These are phyloP conservation scores for Echria macrotheca DNA, from an alignment of 495 filamentous ascomycete species.

Conservation along the genomic window DNA sequence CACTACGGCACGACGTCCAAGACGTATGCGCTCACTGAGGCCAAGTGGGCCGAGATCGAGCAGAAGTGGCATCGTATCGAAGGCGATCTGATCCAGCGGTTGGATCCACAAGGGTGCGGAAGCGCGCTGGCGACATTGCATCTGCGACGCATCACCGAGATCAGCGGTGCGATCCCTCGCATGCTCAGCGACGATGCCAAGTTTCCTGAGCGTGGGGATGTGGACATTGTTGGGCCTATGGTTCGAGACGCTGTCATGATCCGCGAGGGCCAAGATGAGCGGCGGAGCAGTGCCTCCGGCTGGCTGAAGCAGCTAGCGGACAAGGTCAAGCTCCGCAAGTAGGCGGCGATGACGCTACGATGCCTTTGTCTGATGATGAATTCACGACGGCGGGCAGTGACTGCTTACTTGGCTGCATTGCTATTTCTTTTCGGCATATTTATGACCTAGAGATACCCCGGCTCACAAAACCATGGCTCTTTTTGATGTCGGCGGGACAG, in stretches of 20 bases:
- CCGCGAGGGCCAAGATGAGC: slow-evolving; percentile 33
- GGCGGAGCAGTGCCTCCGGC: slow-evolving; percentile 32
- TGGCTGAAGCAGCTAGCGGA: slow-evolving; percentile 41
- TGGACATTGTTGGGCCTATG: slow-evolving; percentile 93
- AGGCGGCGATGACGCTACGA: neutral
- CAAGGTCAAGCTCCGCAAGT: slow-evolving; percentile 38
- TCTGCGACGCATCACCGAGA: slow-evolving; percentile 29
- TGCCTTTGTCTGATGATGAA: neutral
- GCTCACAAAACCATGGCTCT: slow-evolving; percentile 8
- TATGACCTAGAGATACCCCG: slow-evolving; percentile 8
- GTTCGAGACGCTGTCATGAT: slow-evolving; percentile 52
- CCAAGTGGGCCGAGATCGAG: slow-evolving; percentile 80
- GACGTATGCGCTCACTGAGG: slow-evolving; percentile 72
- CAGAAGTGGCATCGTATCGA: slow-evolving; percentile 61
- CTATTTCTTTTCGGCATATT: neutral
- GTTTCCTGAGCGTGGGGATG: slow-evolving; percentile 80
- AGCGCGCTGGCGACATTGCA: slow-evolving; percentile 23
- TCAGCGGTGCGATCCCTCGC: slow-evolving; percentile 39
- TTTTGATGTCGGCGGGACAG: slow-evolving; percentile 1
- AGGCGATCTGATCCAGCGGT: slow-evolving; percentile 49
- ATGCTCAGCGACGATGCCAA: slow-evolving; percentile 65
- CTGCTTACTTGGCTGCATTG: neutral
- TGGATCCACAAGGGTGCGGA: slow-evolving; percentile 34
- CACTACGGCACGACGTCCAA: slow-evolving; percentile 82
- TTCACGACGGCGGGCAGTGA: neutral